Percentiles rank a stretch among this genome's conserved stretches.
phyloP scores from a whole-genome alignment of 2,329 filamentous ascomycete species.

The Aspergillus eucalypticola region DNA sequence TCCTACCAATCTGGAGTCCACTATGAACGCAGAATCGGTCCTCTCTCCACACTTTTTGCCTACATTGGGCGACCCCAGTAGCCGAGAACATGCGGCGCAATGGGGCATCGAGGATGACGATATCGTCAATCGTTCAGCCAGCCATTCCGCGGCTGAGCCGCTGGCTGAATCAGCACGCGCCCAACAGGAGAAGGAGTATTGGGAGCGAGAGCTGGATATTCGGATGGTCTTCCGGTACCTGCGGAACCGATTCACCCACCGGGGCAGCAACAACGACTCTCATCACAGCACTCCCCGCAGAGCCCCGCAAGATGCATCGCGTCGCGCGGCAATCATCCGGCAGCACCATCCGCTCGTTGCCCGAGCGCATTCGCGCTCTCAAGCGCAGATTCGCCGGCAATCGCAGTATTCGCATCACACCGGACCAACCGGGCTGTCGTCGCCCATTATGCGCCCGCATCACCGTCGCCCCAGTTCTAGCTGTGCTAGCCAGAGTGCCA shows the following conservation, averaged over 20 bases:
- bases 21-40: conserved; percentile 30
- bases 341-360: conserved; percentile 86
- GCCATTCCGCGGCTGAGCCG: conserved; percentile 19
- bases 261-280: conserved; percentile 39
- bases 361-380: conserved; percentile 47
- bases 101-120: conserved; percentile 68
- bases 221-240: conserved; percentile 90
- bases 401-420: conserved; percentile 42
- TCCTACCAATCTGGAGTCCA: conserved; percentile 22
- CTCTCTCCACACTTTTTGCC: conserved; percentile 52
- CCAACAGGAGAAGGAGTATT: conserved; percentile 70
- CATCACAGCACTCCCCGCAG: conserved; percentile 36
- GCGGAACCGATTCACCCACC: conserved; percentile 68
- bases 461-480: conserved; percentile 59
- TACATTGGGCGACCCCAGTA: conserved; percentile 45
- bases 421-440: conserved; percentile 30
- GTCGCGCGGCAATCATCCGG: conserved; percentile 78
- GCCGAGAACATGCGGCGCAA: conserved; percentile 55
- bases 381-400: conserved; percentile 56
- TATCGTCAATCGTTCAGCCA: conserved; percentile 15
- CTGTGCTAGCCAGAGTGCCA: conserved; percentile 85
- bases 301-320: conserved; percentile 64
- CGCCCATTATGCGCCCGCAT: conserved; percentile 45
- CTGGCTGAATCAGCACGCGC: conserved; percentile 42
- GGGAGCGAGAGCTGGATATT: conserved; percentile 90